Evolutionary conservation across 805 yeast genomes (phyloP).

Genomic region (Torulaspora gathmanii): DNA sequence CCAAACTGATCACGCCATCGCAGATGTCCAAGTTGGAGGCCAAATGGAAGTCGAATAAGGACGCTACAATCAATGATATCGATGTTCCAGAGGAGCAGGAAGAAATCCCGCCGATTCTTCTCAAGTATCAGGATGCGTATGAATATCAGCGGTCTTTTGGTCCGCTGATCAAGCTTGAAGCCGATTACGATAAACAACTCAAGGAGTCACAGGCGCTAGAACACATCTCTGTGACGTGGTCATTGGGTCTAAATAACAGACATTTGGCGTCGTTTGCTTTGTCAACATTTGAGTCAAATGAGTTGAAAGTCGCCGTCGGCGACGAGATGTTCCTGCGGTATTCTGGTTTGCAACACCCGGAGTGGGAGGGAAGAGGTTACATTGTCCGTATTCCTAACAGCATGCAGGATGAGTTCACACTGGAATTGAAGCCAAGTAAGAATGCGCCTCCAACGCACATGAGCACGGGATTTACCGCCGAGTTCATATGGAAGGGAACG

Average conservation of each 20-base stretch:
- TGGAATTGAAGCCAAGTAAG: constrained; percentile 53
- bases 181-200: constrained; percentile 67
- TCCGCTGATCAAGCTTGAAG: constrained; percentile 76
- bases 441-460: constrained; percentile 49
- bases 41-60: constrained; percentile 70
- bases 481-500: constrained; percentile 85
- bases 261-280: constrained; percentile 66
- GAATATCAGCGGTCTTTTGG: constrained; percentile 83
- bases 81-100: constrained; percentile 49
- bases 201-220: constrained; percentile 76
- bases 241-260: constrained; percentile 55
- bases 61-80: constrained; percentile 67
- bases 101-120: constrained; percentile 63
- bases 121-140: constrained; percentile 76
- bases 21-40: constrained; percentile 73
- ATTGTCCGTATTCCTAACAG: constrained; percentile 68
- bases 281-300: constrained; percentile 61
- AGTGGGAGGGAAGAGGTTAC: constrained; percentile 72
- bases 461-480: constrained; percentile 69
- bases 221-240: constrained; percentile 71
- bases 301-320: constrained; percentile 72
- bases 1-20: constrained; percentile 52
- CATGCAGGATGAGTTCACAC: constrained; percentile 59
- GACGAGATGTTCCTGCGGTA: constrained; percentile 72
- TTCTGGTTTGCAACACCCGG: constrained; percentile 49